Percentiles rank a stretch among this genome's conserved stretches.
phyloP scores from a whole-genome alignment of 495 filamentous ascomycete species.

The Jackrogersella multiformis region DNA sequence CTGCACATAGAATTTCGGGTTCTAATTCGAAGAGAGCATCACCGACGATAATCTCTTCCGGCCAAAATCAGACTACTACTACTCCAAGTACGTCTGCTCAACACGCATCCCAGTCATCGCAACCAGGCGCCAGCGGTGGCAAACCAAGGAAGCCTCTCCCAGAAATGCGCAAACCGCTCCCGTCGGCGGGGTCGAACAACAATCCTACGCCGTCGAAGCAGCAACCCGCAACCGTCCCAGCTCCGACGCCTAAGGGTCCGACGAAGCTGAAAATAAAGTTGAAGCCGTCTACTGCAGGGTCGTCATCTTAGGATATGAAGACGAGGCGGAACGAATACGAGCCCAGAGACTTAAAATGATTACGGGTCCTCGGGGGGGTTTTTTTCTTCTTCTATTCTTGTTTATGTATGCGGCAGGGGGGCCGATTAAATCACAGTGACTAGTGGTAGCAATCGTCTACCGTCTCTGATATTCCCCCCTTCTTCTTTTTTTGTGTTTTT shows the following conservation, averaged over 20 bases:
- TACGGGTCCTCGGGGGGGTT: no score
- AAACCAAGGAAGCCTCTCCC: conserved; percentile 45
- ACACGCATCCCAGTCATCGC: conserved; percentile 9
- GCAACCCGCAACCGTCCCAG: conserved; percentile 25
- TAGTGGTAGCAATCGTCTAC: not conserved
- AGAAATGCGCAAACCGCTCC: conserved; percentile 53
- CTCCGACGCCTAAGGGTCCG: conserved; percentile 28
- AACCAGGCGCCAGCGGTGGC: conserved; percentile 15
- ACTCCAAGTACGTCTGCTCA: no score
- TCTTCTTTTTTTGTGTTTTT: conserved; percentile 1
- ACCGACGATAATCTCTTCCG: not conserved
- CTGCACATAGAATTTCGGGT: conserved; percentile 32
- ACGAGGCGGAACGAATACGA: not conserved
- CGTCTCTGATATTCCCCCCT: not conserved
- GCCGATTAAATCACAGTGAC: not conserved
- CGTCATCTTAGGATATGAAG: conserved; percentile 10
- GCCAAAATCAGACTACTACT: conserved; percentile 5
- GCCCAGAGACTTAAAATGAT: not conserved
- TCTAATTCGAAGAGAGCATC: not conserved
- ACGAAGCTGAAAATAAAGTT: conserved; percentile 54
- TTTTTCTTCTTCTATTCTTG: not conserved
- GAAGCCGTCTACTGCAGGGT: conserved; percentile 37
- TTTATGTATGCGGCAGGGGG: not conserved
- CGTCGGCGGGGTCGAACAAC: conserved; percentile 42
- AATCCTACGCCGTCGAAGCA: conserved; percentile 41